phyloP scores from a whole-genome alignment of 2,329 filamentous ascomycete genomes.

The Chaetomium sp. region DNA sequence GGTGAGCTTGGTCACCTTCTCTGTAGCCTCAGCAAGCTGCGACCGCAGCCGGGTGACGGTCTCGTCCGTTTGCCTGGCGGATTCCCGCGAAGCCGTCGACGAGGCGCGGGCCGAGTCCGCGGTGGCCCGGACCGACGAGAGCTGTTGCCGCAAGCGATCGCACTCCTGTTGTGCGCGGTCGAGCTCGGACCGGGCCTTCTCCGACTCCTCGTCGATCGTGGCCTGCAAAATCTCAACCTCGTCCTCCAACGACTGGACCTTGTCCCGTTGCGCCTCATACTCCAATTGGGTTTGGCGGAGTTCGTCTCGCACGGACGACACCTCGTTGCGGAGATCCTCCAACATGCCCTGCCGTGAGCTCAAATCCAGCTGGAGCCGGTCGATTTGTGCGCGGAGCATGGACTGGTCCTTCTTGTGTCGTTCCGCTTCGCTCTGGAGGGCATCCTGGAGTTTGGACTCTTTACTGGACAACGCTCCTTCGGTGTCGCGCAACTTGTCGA shows the following conservation, averaged over 20 bases:
- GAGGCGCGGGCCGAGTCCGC: constrained; percentile 27
- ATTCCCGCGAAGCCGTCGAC: constrained; percentile 29
- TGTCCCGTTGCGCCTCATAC: constrained; percentile 56
- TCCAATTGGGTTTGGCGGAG: constrained; percentile 62
- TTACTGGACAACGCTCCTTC: constrained; percentile 63
- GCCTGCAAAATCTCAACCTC: constrained; percentile 69
- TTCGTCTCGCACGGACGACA: constrained; percentile 61
- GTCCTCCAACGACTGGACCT: constrained; percentile 62
- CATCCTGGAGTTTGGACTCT: constrained; percentile 60
- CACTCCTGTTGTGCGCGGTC: constrained; percentile 40
- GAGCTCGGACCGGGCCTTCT: constrained; percentile 47
- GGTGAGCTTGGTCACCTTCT: constrained; percentile 48
- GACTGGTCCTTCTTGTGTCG: constrained; percentile 67
- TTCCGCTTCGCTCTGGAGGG: constrained; percentile 63
- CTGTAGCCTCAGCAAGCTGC: constrained; percentile 52
- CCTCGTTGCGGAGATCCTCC: constrained; percentile 58
- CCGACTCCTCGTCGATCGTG: constrained; percentile 57
- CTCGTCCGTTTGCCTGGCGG: constrained; percentile 31
- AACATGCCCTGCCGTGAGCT: constrained; percentile 59
- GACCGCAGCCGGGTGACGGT: constrained; percentile 48
- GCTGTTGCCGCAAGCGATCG: constrained; percentile 37
- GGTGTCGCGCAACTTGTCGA: constrained; percentile 61
- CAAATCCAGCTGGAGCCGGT: constrained; percentile 66
- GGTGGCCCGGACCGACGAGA: constrained; percentile 30
- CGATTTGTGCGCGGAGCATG: constrained; percentile 64